Base-by-base conservation (phyloP, 1,284 basidiomycete species). In the Cerrena zonata region DNA sequence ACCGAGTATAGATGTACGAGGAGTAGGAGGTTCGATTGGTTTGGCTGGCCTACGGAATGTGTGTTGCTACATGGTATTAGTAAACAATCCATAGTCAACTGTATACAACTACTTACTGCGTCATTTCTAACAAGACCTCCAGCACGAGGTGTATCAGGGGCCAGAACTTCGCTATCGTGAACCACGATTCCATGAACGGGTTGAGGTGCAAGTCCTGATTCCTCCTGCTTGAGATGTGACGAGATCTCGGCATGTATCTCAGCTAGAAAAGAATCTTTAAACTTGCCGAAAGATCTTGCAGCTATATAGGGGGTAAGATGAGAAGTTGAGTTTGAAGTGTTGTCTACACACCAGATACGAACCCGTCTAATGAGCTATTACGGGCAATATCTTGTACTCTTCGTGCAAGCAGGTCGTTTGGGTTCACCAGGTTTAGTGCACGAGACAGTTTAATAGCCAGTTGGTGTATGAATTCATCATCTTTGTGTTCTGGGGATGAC, bases 221-320 rank as follows among this genome's bases (percentile, higher is more conserved):
- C 74, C 64, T 84, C 78, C 69, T 88, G 82, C 65, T 82, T 76
- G 54, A 74, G 71, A 71, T 89, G 84, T 51, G 80, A 77, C 61
- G 83, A 58, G 49, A 80, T 79, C 52, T 78, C 73, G 53, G 70
- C 69, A 65, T 80, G 79, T 2, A 87, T 68, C 23, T 82, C 77
- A 25, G 76, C 62, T 21, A 86, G 71, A 51, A 82, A 78, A 15
- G 76, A 72, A 53, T 76, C 82, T 61, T 86, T 77, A 64, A 94
- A 94, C 71, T 91, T 89, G 65, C 91, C 91, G 70, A 95, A 95
- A 25, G 84, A 75, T 52, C 77, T 79, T 45, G 89, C 85, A 57
- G 91, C 91, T 84, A 60, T 49, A 54, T 57, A 56, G 27, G 64
- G 58, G 23, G 48, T 53, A 49, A 46, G 37, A 3, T 18, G 3